Base-by-base conservation (phyloP, 2,329 filamentous ascomycete species). In the Helminthosporium solani region DNA sequence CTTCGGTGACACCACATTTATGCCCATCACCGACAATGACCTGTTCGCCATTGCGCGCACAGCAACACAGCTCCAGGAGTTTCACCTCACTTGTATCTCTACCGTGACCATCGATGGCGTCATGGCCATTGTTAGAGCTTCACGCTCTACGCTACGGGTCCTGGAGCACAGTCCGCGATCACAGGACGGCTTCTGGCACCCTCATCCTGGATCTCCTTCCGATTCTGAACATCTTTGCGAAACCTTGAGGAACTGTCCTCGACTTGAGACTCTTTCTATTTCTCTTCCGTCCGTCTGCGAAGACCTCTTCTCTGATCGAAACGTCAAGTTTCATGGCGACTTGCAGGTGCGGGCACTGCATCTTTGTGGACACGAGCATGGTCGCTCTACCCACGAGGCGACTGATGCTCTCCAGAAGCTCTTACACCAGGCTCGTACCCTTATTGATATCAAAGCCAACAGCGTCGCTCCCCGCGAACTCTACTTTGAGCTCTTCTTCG, bases 161-260 rank as follows among this genome's bases (percentile, higher is more conserved):
- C 70, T 79, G 19, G 77, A 79, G 62, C 75, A 79, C 62, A 78
- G 76, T 35, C 77, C 77, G n/a, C 72, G 76, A 33, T 76, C 75
- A 12, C 68, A 74, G 53, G 75, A 78, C 57, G 76, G 75, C 57
- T 78, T 78, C 68, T 75, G 70, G 62, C 75, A 78, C 58, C 75
- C 75, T 39, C 72, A 76, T 53, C 73, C 74, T 2, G 75, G 76
- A 53, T 67, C 70, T 61, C 54, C 68, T 52, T 58, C 65, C 49
- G 66, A 70, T 46, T 69, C 66, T 42, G 74, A 76, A 52, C 75
- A 78, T 59, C 70, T 78, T 37, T 78, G 75, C 64, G 66, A 73
- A 33, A 64, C 76, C 9, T 69, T 78, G 49, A 71, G 73, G 30
- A 68, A 59, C 56, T 74, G 75, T 39, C 74, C 75, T 1, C 69